Evolutionary conservation across 2,329 filamentous ascomycete genomes (phyloP).

Genomic region (Beauveria sp.): DNA sequence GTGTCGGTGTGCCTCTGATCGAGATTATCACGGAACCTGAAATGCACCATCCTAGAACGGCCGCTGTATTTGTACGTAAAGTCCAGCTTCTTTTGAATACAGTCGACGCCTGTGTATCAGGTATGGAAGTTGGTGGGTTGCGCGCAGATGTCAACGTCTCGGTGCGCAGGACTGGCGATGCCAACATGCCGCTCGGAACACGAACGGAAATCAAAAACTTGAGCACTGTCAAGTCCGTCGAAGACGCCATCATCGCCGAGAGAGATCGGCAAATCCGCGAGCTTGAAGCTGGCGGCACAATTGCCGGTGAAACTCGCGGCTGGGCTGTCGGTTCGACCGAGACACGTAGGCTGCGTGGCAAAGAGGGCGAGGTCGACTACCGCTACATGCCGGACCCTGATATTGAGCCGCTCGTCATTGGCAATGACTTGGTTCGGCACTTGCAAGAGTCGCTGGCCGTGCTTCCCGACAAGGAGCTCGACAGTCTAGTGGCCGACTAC

Average conservation of each 20-base stretch:
- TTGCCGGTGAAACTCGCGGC: slow-evolving; percentile 83
- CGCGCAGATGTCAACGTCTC: slow-evolving; percentile 95
- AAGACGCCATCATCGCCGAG: slow-evolving; percentile 89
- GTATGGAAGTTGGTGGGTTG: slow-evolving; percentile 88
- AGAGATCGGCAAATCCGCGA: slow-evolving; percentile 79
- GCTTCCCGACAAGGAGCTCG: slow-evolving; percentile 63
- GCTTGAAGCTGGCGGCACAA: slow-evolving; percentile 63
- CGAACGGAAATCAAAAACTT: slow-evolving; percentile 97
- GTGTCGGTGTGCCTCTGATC: slow-evolving; percentile 81
- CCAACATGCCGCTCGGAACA: slow-evolving; percentile 54
- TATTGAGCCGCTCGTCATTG: slow-evolving; percentile 70
- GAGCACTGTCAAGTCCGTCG: slow-evolving; percentile 88
- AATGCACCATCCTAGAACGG: slow-evolving; percentile 79
- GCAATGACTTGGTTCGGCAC: slow-evolving; percentile 57
- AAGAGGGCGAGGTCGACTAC: slow-evolving; percentile 96
- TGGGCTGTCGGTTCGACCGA: slow-evolving; percentile 82
- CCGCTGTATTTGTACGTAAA: slow-evolving; percentile 82
- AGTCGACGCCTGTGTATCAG: slow-evolving; percentile 77
- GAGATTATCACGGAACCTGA: slow-evolving; percentile 92
- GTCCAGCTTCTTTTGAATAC: slow-evolving; percentile 72
- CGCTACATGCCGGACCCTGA: slow-evolving; percentile 98
- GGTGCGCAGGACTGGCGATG: slow-evolving; percentile 52
- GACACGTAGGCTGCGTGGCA: slow-evolving; percentile 75
- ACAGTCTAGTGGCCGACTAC: slow-evolving; percentile 53
- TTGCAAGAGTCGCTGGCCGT: slow-evolving; percentile 58